phyloP scores from a whole-genome alignment of 768 basidiomycete genomes.

The Daedalea quercina region DNA sequence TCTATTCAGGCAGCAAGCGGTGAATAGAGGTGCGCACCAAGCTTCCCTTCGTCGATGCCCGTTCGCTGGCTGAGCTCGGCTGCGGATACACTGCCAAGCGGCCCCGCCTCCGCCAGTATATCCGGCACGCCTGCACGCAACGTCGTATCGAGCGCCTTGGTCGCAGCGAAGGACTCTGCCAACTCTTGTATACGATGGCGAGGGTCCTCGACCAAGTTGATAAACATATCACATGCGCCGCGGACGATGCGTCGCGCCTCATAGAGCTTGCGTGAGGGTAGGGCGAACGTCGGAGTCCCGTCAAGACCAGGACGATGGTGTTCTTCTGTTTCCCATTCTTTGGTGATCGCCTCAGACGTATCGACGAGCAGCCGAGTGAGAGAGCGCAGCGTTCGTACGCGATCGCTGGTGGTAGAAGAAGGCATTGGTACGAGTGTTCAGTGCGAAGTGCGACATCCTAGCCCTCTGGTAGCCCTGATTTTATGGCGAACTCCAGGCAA shows the following conservation, averaged over 20 bases:
- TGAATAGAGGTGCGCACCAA: neutral
- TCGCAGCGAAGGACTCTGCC: neutral
- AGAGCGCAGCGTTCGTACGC: neutral
- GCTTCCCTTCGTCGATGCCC: constrained; percentile 1
- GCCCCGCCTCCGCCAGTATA: neutral
- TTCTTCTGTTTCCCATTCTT: constrained; percentile 2
- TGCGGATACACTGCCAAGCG: neutral
- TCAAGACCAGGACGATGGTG: too few species aligned
- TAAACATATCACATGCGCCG: constrained; percentile 2
- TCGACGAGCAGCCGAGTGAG: neutral
- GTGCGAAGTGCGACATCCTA: too few species aligned
- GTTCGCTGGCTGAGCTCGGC: neutral
- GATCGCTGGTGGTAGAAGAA: too few species aligned
- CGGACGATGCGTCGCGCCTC: neutral
- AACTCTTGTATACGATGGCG: constrained; percentile 3
- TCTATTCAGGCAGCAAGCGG: too few species aligned
- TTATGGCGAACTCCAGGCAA: too few species aligned
- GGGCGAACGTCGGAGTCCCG: neutral
- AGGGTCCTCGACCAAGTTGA: constrained; percentile 4
- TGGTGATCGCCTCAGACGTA: constrained; percentile 4
- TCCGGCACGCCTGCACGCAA: constrained; percentile 1
- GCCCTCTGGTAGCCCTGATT: too few species aligned
- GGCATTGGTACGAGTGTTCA: too few species aligned
- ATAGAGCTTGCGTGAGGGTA: neutral
- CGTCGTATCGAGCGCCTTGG: constrained; percentile 2